Base-by-base conservation (phyloP, 1,139 yeast species). In the Scheffersomyces illinoinensis region DNA sequence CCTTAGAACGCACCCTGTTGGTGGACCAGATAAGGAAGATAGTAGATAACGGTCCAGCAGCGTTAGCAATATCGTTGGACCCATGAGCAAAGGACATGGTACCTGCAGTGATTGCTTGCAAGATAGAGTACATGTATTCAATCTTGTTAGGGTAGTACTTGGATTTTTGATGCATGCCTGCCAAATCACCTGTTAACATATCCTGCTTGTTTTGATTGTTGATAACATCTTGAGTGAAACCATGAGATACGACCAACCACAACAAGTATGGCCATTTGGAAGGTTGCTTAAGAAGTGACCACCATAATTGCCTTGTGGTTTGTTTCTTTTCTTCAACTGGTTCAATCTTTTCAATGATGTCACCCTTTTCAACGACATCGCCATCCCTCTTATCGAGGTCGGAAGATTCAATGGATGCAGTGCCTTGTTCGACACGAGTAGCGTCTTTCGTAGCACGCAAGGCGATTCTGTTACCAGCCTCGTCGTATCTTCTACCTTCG, bases 1-100 rank as follows among this genome's bases (percentile, higher is more conserved):
- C n/a, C 70, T 87, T 85, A 4, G 72, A 56, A 18, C 76, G 75
- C 53, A 79, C 77, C 5, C 76, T 70, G 69, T 87, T 86, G 54
- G 85, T 73, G 18, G 73, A 74, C 92, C 93, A 89, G 23, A 87
- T 79, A 56, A 81, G 73, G 71, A 87, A 89, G 47, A 89, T 84
- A 26, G 93, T 83, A 49, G 93, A 77, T 67, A 88, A 79, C 47
- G 95, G 95, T 65, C 92, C 95, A 48, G 91, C 85, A 51, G 95
- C 93, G 68, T 89, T 89, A 56, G 93, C 83, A 64, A 90, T 88
- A 75, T 89, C 96, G 70, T 89, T 90, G 53, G 95, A 88, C 62
- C 96, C 92, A 69, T 89, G 96, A 19, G 93, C 91, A 73, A 89
- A 88, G 4, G 93, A 88, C 88, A 89, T 89, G 61, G 93, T 89